Base-by-base conservation (phyloP, 129 eudicot species). In the Helianthus annuus region DNA sequence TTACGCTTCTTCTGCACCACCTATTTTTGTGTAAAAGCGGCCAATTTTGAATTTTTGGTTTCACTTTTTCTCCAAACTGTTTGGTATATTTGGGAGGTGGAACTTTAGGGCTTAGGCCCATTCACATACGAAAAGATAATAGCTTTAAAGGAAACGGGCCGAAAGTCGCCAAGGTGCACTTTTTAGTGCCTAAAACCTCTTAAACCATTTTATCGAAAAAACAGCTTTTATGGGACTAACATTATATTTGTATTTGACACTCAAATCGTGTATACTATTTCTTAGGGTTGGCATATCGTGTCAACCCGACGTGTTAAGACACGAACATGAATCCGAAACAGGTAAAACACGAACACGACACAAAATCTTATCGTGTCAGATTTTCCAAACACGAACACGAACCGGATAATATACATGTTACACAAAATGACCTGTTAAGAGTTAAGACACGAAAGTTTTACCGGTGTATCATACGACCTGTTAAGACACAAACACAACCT, bases 1-100 rank as follows among this genome's bases (percentile, higher is more conserved):
- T 45, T 71, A 38, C 72, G 14, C 49, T 58, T 22, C 7, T 63
- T 72, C 48, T 57, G 15, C 48, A 38, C n/a, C 24, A 48, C 42
- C 46, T 75, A 39, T 78, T 64, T 48, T 64, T 58, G 51, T 64
- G 58, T 71, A 38, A 55, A 69, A 58, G 68, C 42, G 27, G 56
- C 68, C 58, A 71, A 45, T 59, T 48, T 48, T 39, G 14, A 29
- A 36, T 34, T 12, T 73, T 29, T 44, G 39, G 16, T 11, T 22
- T 36, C 8, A 64, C 9, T 4, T 64, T 24, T 74, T 64, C 46
- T 34, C 14, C 16, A 69, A 11, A 56, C 39, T 6, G 54, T 55
- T 39, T 13, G 39, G 45, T 61, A 61, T 7, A 34, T 61, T 60
- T 61, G 22, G 24, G 22, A 34, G 46, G 22, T 61, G 46, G 11